Evolutionary conservation across 2,329 filamentous ascomycete genomes (phyloP).

Genomic region (Juglanconis oblonga): DNA sequence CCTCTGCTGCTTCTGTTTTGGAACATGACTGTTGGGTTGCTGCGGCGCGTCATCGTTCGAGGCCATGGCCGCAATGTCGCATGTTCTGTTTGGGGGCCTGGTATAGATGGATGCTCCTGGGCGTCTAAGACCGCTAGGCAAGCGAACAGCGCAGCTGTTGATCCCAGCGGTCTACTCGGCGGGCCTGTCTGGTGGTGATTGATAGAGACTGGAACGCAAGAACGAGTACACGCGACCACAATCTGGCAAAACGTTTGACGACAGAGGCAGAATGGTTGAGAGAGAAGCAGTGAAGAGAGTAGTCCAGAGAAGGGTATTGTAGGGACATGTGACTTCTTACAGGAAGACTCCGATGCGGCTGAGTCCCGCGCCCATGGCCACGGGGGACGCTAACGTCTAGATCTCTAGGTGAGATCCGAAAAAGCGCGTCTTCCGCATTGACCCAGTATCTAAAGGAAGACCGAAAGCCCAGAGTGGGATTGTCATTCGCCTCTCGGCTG

Average conservation of each 20-base stretch:
- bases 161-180: background rate
- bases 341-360: conserved; percentile 8
- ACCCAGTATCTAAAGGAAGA: too few species aligned
- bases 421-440: too few species aligned
- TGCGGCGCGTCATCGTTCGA: background rate
- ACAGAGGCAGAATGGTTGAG: too few species aligned
- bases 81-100: background rate
- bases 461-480: too few species aligned
- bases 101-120: background rate
- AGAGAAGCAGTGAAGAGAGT: background rate
- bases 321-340: background rate
- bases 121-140: background rate
- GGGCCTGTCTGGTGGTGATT: background rate
- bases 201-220: background rate
- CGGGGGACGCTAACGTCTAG: background rate
- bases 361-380: background rate
- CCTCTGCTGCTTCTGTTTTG: background rate
- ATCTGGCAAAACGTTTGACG: background rate
- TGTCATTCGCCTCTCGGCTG: too few species aligned
- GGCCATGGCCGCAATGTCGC: background rate
- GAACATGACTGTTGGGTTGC: too few species aligned
- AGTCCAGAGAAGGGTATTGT: background rate
- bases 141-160: background rate
- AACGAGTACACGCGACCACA: background rate
- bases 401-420: background rate